Evolutionary conservation across 2,329 filamentous ascomycete genomes (phyloP).

Genomic region (Ceratocystis alfenasii): DNA sequence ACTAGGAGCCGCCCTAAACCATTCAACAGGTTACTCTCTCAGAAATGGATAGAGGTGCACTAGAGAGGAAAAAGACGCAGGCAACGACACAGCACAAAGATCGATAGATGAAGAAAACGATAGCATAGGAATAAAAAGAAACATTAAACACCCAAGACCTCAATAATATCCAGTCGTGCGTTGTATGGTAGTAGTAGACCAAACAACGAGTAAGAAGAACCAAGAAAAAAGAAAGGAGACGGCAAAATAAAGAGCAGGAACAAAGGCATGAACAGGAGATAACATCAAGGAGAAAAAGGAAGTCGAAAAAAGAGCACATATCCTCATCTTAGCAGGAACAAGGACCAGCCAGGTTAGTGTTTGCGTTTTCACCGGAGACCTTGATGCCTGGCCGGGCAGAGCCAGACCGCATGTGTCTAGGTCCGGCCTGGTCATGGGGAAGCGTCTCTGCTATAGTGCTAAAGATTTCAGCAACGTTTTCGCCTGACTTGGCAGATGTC

Average conservation of each 20-base stretch:
- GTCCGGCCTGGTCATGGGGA: constrained; percentile 89
- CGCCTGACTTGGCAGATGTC: constrained; percentile 92
- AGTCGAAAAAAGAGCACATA: background rate
- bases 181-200: background rate
- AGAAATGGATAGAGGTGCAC: no score
- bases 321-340: constrained; percentile 41
- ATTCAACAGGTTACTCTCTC: no score
- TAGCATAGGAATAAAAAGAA: constrained; percentile 14
- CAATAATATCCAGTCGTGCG: constrained; percentile 16
- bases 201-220: constrained; percentile 15
- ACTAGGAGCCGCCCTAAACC: background rate
- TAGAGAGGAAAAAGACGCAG: no score
- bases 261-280: background rate
- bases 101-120: background rate
- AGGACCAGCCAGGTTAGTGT: constrained; percentile 44
- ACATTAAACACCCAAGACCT: constrained; percentile 17
- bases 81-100: background rate
- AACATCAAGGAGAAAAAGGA: constrained; percentile 9
- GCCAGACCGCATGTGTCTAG: constrained; percentile 63
- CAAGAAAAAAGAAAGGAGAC: constrained; percentile 13
- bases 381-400: constrained; percentile 46
- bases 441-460: constrained; percentile 97
- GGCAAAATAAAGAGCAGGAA: constrained; percentile 2
- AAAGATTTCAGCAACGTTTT: constrained; percentile 92
- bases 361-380: constrained; percentile 44